These are phyloP conservation scores for Oryza officinalis DNA, from an alignment of 176 grass and related monocot species.

Conservation along the genomic window DNA sequence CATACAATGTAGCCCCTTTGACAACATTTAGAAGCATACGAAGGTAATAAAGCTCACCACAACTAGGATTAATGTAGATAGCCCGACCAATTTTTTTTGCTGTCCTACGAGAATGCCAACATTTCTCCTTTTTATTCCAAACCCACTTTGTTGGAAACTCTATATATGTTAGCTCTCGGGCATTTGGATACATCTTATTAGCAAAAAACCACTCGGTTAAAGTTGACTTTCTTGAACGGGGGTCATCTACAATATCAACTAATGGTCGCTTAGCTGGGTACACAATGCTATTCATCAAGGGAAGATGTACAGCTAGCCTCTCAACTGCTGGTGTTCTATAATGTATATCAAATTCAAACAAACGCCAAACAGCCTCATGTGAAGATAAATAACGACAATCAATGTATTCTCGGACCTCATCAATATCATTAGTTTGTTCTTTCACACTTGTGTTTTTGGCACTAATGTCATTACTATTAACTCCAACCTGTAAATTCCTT, in stretches of 20 bases:
- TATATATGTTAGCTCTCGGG: conserved; percentile 3
- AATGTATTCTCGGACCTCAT: background rate
- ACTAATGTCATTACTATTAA: no score
- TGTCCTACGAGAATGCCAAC: background rate
- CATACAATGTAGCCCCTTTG: background rate
- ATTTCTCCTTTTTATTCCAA: background rate
- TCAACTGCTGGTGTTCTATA: conserved; percentile 22
- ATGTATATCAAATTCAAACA: conserved; percentile 22
- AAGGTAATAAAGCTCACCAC: conserved; percentile 34
- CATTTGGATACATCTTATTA: background rate
- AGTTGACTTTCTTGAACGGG: no score
- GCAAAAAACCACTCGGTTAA: background rate
- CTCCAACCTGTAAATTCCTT: background rate
- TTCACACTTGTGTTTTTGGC: background rate
- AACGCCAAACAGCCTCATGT: no score
- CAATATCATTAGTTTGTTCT: background rate
- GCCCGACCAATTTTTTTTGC: conserved; percentile 1
- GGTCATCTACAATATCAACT: no score
- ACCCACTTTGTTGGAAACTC: conserved; percentile 27
- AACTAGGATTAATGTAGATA: conserved; percentile 27
- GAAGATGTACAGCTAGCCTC: conserved; percentile 22
- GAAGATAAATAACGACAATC: no score
- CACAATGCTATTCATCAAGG: background rate
- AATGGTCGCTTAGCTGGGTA: no score
- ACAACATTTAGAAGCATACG: conserved; percentile 27